Conservation (phyloP, 352 stramenopile genomes). For the Aphanomyces euteiches region DNA sequence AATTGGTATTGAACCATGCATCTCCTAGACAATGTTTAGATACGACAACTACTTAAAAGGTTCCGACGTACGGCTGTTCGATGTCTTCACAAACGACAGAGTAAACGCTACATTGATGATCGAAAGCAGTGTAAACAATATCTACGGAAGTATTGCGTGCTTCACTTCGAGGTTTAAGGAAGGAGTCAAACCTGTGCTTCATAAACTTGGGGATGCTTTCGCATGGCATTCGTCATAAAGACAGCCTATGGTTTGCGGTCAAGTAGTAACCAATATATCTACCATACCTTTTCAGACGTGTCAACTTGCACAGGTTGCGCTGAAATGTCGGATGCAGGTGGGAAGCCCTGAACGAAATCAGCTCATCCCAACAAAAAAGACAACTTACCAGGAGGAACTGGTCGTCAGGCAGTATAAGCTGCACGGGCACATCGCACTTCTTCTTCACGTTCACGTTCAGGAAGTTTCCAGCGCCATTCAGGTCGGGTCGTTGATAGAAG, state of each 20-base stretch:
- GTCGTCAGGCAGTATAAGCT: conserved; percentile 12
- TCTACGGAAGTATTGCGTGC: not conserved
- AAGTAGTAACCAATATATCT: not conserved
- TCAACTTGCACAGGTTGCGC: not conserved
- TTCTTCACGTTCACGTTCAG: not conserved
- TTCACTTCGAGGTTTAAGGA: not conserved
- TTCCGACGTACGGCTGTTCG: not conserved
- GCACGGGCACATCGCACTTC: conserved; percentile 8
- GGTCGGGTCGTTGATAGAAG: conserved; percentile 20
- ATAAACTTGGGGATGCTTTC: conserved; percentile 19
- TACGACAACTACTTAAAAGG: not conserved
- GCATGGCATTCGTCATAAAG: conserved; percentile 27
- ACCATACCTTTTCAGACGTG: not conserved
- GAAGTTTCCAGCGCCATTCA: conserved; percentile 3
- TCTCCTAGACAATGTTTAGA: not conserved
- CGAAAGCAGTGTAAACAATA: conserved; percentile 2
- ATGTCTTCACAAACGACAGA: not conserved
- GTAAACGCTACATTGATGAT: conserved; percentile 19
- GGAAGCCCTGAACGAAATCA: conserved; percentile 10
- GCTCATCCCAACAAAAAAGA: not conserved
- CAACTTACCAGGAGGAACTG: conserved; percentile 16
- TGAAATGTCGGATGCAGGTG: not conserved
- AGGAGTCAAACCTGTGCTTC: conserved; percentile 10
- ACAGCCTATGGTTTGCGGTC: not conserved
- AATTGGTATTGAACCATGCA: conserved; percentile 10